Conservation (phyloP, 2,329 filamentous ascomycete genomes). For the Zasmidium cellare region DNA sequence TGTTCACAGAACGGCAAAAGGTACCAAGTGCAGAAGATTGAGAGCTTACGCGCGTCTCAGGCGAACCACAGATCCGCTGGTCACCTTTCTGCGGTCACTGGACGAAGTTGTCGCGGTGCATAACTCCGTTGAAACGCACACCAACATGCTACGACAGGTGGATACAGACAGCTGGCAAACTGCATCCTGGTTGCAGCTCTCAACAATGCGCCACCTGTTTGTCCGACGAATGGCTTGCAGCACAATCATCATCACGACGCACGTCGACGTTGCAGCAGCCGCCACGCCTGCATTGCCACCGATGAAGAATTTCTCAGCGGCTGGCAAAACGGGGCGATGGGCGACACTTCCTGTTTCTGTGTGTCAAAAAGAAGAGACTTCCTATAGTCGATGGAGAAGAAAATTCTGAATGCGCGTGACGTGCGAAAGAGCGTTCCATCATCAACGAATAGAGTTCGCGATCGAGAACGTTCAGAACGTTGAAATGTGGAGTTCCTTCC, state of each 20-base stretch:
- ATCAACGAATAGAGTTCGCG: background rate
- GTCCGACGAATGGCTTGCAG: background rate
- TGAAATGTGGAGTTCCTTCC: background rate
- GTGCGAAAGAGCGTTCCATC: background rate
- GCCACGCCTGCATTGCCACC: background rate
- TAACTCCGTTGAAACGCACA: background rate
- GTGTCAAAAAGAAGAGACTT: background rate
- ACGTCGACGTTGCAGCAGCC: slow-evolving; percentile 1
- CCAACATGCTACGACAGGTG: background rate
- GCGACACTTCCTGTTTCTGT: background rate
- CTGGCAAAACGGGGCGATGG: background rate
- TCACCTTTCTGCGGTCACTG: background rate
- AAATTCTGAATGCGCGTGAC: background rate
- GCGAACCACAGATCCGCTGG: background rate
- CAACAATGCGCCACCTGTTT: background rate
- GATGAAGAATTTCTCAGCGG: background rate
- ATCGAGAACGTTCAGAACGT: slow-evolving; percentile 1
- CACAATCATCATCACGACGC: background rate
- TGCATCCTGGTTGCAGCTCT: background rate
- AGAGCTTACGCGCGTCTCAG: background rate
- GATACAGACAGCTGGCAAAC: background rate
- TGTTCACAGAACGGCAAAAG: no score
- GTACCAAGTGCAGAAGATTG: background rate
- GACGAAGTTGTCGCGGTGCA: background rate
- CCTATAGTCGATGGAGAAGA: background rate